Evolutionary conservation across 441 rosid species (phyloP).

Genomic region (Iberis amara): DNA sequence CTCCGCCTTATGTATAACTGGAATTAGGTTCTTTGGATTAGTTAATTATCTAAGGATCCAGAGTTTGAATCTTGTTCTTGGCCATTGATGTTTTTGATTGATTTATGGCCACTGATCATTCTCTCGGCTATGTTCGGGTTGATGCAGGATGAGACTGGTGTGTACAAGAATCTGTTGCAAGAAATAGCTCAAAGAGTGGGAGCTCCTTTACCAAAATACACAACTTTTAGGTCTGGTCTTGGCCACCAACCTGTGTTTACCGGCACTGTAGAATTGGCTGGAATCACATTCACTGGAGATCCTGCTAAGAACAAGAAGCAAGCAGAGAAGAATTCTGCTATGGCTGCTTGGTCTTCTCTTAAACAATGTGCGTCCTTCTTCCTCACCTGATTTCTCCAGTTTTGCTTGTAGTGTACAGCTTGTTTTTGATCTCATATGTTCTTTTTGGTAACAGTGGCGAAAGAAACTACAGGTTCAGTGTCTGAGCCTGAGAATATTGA

Average conservation of each 20-base stretch:
- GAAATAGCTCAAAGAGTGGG: slow-evolving; percentile 95
- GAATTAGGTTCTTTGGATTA: no score
- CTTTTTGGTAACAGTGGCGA: slow-evolving; percentile 63
- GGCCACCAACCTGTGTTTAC: slow-evolving; percentile 95
- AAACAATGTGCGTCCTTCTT: slow-evolving; percentile 66
- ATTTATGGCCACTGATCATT: slow-evolving; percentile 21
- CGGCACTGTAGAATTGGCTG: slow-evolving; percentile 84
- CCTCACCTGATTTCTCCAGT: neutral
- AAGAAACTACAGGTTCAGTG: slow-evolving; percentile 73
- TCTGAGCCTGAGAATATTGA: slow-evolving; percentile 74
- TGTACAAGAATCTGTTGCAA: slow-evolving; percentile 89
- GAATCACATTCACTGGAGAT: slow-evolving; percentile 78
- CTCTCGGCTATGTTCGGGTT: slow-evolving; percentile 11
- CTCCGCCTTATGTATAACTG: no score
- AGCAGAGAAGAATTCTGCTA: slow-evolving; percentile 97
- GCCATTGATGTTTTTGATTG: slow-evolving; percentile 9
- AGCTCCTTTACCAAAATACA: slow-evolving; percentile 82
- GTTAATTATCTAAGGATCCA: slow-evolving; percentile 24
- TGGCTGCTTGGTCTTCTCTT: slow-evolving; percentile 97
- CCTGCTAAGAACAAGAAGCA: slow-evolving; percentile 93
- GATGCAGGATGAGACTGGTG: slow-evolving; percentile 90
- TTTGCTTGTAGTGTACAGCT: neutral
- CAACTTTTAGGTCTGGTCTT: slow-evolving; percentile 84
- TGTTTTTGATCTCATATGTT: slow-evolving; percentile 18
- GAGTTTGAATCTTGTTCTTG: slow-evolving; percentile 20